Percentiles rank a stretch among this genome's conserved stretches.
Conservation (phyloP, 768 basidiomycete species). For the Suillus plorans region DNA sequence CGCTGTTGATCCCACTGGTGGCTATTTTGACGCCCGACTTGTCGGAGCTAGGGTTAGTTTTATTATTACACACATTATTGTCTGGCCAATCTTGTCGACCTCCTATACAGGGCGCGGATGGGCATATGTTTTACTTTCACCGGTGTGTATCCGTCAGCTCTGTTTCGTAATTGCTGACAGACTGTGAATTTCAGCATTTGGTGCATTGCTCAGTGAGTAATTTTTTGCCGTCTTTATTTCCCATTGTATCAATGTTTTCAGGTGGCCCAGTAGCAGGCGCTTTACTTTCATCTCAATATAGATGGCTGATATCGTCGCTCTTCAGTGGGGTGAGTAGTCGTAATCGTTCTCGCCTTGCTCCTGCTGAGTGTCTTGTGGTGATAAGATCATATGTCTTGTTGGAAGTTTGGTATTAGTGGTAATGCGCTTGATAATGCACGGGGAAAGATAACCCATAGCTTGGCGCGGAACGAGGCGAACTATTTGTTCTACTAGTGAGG, state of each 20-base stretch:
- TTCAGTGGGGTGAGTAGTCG: slow-evolving; percentile 44
- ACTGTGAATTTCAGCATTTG: slow-evolving; percentile 19
- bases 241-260: slow-evolving; percentile 32
- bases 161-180: too few relatives aligned
- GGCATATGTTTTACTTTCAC: slow-evolving; percentile 49
- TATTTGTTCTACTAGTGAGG: neutral
- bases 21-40: slow-evolving; percentile 43
- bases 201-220: slow-evolving; percentile 19
- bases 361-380: neutral
- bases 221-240: neutral
- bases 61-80: neutral
- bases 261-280: slow-evolving; percentile 61
- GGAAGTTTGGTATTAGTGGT: neutral
- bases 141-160: slow-evolving; percentile 24
- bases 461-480: neutral
- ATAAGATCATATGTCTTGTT: neutral
- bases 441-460: neutral
- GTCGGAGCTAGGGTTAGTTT: slow-evolving; percentile 49
- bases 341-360: neutral
- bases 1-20: slow-evolving; percentile 43
- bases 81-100: neutral
- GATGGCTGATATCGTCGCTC: slow-evolving; percentile 59
- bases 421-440: neutral
- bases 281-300: slow-evolving; percentile 46
- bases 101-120: slow-evolving; percentile 31